Base-by-base conservation (phyloP, 768 basidiomycete genomes). In the Boletus rufocinnamomeus region DNA sequence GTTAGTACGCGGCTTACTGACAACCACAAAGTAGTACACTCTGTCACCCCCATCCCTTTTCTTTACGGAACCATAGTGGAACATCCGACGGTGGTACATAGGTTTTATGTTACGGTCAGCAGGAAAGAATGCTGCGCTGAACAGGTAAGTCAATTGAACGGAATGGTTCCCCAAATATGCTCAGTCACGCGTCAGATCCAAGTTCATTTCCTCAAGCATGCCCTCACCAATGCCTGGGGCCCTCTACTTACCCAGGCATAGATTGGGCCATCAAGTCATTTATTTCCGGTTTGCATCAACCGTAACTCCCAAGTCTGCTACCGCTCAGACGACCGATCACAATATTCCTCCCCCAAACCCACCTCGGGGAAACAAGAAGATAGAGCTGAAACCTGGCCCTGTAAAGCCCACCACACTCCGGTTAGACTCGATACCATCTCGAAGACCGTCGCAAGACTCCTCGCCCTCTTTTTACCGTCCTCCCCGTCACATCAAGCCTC, bases 361-460 rank as follows among this genome's bases (percentile, higher is more conserved):
- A 59, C 53, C 70, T 54, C 66, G 70, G 7, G 80, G 76, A 56
- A 80, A 76, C 59, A 71, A 68, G 46, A 82, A 84, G 69, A 73
- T 88, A 50, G 84, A 87, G 58, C 75, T 89, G 17, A 81, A 84
- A 25, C 89, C 89, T 1, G 84, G 76, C 2, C 89, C 88, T 28
- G 73, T 87, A 50, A 85, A 83, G 58, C 75, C 74, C 0, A 66
- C 72, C 46, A 56, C 73, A 14, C 61, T 72, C 27, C 66, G 61
- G 21, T 21, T n/a, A 21, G 64, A 69, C 44, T 43, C 62, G 43
- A 50, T 49, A 30, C 65, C 57, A 35, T 66, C 53, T 48, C 69
- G 60, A 13, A 47, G 25, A 17, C 63, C 48, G 17, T 76, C 62
- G 34, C 69, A 65, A 5, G 61, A 73, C 43, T 62, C 75, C 23